These are phyloP conservation scores for Dactylellina leptospora DNA, from an alignment of 2,329 filamentous ascomycete genomes.

Conservation along the genomic window DNA sequence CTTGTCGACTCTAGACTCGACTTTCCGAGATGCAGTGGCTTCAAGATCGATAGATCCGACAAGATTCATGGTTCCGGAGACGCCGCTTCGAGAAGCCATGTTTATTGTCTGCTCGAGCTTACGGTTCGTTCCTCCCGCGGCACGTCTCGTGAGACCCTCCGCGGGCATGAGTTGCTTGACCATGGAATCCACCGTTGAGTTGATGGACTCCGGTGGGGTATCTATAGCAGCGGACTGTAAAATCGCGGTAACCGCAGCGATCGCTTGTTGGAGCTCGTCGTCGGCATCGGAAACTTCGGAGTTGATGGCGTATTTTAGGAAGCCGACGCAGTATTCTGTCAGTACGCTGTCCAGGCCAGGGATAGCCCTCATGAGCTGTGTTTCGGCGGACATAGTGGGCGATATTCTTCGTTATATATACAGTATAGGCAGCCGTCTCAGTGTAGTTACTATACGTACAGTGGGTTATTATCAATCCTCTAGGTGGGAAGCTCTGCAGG, in stretches of 20 bases:
- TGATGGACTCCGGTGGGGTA: conserved; percentile 77
- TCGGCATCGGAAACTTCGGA: conserved; percentile 76
- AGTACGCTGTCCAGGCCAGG: conserved; percentile 88
- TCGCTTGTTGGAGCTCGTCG: conserved; percentile 82
- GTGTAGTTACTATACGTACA: no score
- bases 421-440: no score
- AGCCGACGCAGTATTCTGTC: conserved; percentile 92
- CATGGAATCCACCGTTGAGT: conserved; percentile 87
- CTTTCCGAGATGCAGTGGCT: conserved; percentile 88
- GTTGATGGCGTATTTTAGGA: conserved; percentile 90
- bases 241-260: conserved; percentile 82
- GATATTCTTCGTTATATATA: no score
- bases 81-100: conserved; percentile 90
- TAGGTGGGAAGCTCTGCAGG: conserved; percentile 5
- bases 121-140: conserved; percentile 77
- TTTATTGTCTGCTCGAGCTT: conserved; percentile 94
- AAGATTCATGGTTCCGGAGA: conserved; percentile 92
- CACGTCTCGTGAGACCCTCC: conserved; percentile 64
- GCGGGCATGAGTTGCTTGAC: conserved; percentile 76
- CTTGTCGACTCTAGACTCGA: conserved; percentile 95
- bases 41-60: conserved; percentile 85
- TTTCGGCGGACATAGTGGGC: conserved; percentile 43
- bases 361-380: conserved; percentile 65
- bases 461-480: no score
- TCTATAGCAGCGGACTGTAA: conserved; percentile 83